A percentile compares a stretch with the other conserved stretches of the same genome.
phyloP scores from a whole-genome alignment of 2,329 filamentous ascomycete genomes.

The Sphaerulina populicola region DNA sequence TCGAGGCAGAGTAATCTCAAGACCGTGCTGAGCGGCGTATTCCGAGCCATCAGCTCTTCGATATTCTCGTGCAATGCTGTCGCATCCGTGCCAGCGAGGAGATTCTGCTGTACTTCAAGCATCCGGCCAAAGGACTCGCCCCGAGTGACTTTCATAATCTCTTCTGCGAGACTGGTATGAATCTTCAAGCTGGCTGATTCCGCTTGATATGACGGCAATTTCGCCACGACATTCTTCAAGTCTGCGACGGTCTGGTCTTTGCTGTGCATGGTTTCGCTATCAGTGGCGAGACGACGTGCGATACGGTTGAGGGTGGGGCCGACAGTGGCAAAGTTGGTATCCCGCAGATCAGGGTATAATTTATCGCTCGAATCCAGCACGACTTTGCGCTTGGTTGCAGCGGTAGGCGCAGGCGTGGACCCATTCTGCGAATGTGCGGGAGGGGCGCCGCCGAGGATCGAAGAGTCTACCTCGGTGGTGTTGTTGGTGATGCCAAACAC shows the following conservation, averaged over 20 bases:
- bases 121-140: slow-evolving; percentile 81
- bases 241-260: slow-evolving; percentile 81
- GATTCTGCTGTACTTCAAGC: slow-evolving; percentile 89
- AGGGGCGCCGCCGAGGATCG: slow-evolving; percentile 69
- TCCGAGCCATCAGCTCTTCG: slow-evolving; percentile 86
- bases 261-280: slow-evolving; percentile 76
- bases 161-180: slow-evolving; percentile 85
- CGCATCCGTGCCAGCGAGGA: slow-evolving; percentile 82
- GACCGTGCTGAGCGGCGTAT: slow-evolving; percentile 70
- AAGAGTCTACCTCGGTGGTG: slow-evolving; percentile 84
- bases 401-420: slow-evolving; percentile 40
- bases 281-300: slow-evolving; percentile 72
- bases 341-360: slow-evolving; percentile 76
- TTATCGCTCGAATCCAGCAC: slow-evolving; percentile 82
- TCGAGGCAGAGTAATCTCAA: slow-evolving; percentile 83
- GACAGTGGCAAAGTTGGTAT: slow-evolving; percentile 92
- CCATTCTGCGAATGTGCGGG: slow-evolving; percentile 42
- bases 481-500: slow-evolving; percentile 86
- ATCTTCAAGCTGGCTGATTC: slow-evolving; percentile 89
- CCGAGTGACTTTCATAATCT: slow-evolving; percentile 87
- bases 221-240: slow-evolving; percentile 88
- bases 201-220: slow-evolving; percentile 81
- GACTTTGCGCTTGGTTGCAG: slow-evolving; percentile 71
- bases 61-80: slow-evolving; percentile 82
- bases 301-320: slow-evolving; percentile 83